Base-by-base conservation (phyloP, 192 early-diverging fungal genomes). In the Radiomyces spectabilis region DNA sequence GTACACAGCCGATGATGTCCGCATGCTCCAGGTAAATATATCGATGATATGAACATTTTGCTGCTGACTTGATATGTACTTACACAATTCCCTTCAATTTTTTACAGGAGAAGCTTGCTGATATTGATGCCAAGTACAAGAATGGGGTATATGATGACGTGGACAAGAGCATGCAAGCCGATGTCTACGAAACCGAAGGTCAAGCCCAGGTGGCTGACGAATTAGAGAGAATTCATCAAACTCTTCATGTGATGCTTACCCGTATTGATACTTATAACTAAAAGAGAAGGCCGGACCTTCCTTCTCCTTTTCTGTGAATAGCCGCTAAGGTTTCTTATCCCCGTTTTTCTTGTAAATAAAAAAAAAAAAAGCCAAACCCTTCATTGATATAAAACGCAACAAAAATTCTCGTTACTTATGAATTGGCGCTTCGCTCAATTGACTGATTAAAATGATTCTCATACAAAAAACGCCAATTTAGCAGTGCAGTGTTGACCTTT, bases 1-100 rank as follows among this genome's bases (percentile, higher is more conserved):
- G 15, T 51, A 59, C 19, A 51, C 25, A 40, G 46, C 57, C n/a
- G 30, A 49, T 34, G 57, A 59, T 51, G 26, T 59, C 5, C 18
- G 31, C 4, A 41, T 31, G 19, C 30, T 59, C 6, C 46, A 48
- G 24, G 46, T 48, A 31, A 48, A 26, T 31, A 48, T 29, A 48
- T 29, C 4, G 15, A 43, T 10, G 6, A 19, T 21, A 43, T n/a
- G n/a, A n/a, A n/a, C n/a, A n/a, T n/a, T n/a, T n/a, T n/a, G n/a
- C n/a, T n/a, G n/a, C n/a, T n/a, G n/a, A n/a, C n/a, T n/a, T n/a
- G n/a, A n/a, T n/a, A n/a, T n/a, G n/a, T n/a, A n/a, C n/a, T n/a
- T n/a, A n/a, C n/a, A n/a, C n/a, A n/a, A n/a, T n/a, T n/a, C n/a
- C n/a, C n/a, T n/a, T n/a, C n/a, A n/a, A n/a, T n/a, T n/a, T n/a